Conservation (phyloP, 441 rosid genomes). For the Geranium incanum region DNA sequence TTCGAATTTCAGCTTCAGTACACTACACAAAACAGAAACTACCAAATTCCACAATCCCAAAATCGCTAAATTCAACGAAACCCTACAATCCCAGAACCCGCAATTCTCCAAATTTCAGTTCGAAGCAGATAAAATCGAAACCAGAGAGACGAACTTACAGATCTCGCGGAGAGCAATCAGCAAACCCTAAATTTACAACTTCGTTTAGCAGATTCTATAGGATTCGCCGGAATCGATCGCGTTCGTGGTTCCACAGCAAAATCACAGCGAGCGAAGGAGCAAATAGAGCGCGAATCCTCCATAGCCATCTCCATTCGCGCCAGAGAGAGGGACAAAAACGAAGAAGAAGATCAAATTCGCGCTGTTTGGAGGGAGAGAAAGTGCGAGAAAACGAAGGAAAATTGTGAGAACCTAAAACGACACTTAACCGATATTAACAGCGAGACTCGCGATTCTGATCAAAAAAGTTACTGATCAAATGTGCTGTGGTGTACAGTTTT, state of each 20-base stretch:
- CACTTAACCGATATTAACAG: constrained; percentile 14
- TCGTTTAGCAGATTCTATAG: constrained; percentile 50
- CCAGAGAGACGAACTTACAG: constrained; percentile 5
- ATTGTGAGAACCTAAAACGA: constrained; percentile 2
- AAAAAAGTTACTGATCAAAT: not conserved
- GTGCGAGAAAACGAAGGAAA: constrained; percentile 13
- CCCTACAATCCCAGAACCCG: constrained; percentile 22
- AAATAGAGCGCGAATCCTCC: constrained; percentile 49
- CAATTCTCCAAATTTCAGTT: constrained; percentile 22
- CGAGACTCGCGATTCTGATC: not conserved
- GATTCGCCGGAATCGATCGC: constrained; percentile 37
- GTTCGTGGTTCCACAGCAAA: constrained; percentile 43
- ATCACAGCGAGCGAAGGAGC: constrained; percentile 39
- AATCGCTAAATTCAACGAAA: constrained; percentile 10
- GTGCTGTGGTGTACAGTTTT: not conserved
- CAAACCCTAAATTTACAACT: constrained; percentile 33
- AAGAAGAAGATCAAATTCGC: not conserved
- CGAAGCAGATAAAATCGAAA: constrained; percentile 16
- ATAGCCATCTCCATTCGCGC: constrained; percentile 47
- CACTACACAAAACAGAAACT: constrained; percentile 5
- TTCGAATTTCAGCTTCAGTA: constrained; percentile 9
- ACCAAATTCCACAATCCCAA: constrained; percentile 10
- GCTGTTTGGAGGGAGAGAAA: constrained; percentile 19
- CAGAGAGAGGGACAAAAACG: not conserved
- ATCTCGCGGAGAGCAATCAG: constrained; percentile 23